phyloP scores from a whole-genome alignment of 2,329 filamentous ascomycete genomes.

The Fonsecaea erecta region DNA sequence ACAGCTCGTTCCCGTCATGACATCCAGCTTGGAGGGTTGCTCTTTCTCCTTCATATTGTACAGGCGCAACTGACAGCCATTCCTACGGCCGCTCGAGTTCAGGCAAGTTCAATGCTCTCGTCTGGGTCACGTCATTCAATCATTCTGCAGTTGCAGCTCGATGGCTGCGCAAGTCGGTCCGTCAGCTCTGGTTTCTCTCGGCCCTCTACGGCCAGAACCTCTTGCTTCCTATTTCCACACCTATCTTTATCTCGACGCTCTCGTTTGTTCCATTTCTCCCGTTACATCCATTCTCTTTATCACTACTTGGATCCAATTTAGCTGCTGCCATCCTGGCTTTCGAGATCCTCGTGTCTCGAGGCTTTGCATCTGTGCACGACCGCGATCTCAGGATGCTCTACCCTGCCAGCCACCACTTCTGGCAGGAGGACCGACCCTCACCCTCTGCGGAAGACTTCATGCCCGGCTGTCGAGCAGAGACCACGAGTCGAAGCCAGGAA shows the following conservation, averaged over 20 bases:
- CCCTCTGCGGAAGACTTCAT: background rate
- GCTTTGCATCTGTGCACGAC: constrained; percentile 25
- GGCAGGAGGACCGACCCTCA: background rate
- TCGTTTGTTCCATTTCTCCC: constrained; percentile 9
- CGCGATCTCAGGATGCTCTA: constrained; percentile 15
- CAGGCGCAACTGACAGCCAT: background rate
- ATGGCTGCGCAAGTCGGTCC: background rate
- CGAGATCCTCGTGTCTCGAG: constrained; percentile 33
- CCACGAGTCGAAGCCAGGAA: background rate
- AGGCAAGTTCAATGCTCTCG: background rate
- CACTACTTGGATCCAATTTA: constrained; percentile 17
- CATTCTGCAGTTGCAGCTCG: background rate
- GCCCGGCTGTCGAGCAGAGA: background rate
- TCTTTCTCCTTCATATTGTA: background rate
- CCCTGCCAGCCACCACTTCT: constrained; percentile 1
- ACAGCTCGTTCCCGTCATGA: background rate
- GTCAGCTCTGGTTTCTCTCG: background rate
- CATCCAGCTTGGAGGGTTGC: background rate
- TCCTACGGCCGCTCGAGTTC: background rate
- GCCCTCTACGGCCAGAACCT: background rate
- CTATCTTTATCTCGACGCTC: constrained; percentile 9
- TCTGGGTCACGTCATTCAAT: background rate
- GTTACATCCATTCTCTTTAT: constrained; percentile 18
- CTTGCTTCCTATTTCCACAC: background rate
- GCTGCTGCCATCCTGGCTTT: constrained; percentile 26